A percentile compares a stretch with the other conserved stretches of the same genome.
These are phyloP conservation scores for Zhuliangozyma parablackwelliae DNA, from an alignment of 1,139 yeast genomes.

Conservation along the genomic window DNA sequence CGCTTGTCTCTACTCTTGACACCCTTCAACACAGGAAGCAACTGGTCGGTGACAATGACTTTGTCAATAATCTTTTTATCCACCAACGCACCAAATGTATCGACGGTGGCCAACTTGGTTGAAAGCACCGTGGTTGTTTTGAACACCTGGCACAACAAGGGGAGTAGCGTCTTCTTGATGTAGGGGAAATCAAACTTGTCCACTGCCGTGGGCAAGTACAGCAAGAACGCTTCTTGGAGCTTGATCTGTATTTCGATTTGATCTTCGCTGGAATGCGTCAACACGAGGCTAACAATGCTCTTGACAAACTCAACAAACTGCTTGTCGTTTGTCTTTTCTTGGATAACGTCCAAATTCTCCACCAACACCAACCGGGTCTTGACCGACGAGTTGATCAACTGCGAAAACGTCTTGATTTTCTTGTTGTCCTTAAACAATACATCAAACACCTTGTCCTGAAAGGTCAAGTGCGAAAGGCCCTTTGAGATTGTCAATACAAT, in stretches of 20 bases:
- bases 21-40: conserved; percentile 68
- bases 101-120: conserved; percentile 69
- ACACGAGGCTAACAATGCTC: conserved; percentile 22
- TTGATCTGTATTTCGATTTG: conserved; percentile 31
- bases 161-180: conserved; percentile 69
- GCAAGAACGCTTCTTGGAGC: conserved; percentile 56
- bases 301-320: conserved; percentile 34
- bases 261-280: conserved; percentile 26
- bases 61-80: conserved; percentile 62
- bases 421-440: conserved; percentile 26
- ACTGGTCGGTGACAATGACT: conserved; percentile 66
- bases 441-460: conserved; percentile 61
- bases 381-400: conserved; percentile 33
- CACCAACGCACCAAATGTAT: conserved; percentile 57
- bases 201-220: conserved; percentile 39
- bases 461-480: conserved; percentile 68
- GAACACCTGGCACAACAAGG: conserved; percentile 67
- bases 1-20: conserved; percentile 76
- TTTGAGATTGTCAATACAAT: conserved; percentile 64
- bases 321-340: conserved; percentile 49
- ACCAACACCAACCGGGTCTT: conserved; percentile 42
- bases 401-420: conserved; percentile 33
- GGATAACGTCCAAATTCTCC: conserved; percentile 50
- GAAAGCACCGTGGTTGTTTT: conserved; percentile 78
- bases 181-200: conserved; percentile 64